Conservation (phyloP, 306 rosid species). For the Pterocarpus santalinus region DNA sequence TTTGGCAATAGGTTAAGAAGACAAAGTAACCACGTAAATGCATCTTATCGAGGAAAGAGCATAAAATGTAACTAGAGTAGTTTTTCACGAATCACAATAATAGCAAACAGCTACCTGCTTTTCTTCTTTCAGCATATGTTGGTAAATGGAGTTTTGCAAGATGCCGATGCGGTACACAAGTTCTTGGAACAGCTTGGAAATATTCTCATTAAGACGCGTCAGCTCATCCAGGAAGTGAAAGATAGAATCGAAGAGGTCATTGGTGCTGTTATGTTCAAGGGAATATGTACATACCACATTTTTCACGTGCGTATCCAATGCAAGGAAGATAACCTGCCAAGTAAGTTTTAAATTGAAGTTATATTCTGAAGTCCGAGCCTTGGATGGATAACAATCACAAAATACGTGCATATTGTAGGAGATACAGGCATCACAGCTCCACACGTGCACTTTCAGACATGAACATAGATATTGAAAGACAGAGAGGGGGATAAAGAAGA, state of each 20-base stretch:
- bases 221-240: constrained; percentile 65
- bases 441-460: constrained; percentile 13
- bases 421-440: constrained; percentile 20
- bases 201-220: constrained; percentile 51
- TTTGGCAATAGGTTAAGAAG: background rate
- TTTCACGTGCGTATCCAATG: constrained; percentile 71
- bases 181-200: constrained; percentile 70
- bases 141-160: constrained; percentile 64
- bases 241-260: constrained; percentile 66
- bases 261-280: constrained; percentile 74
- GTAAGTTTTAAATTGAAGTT: background rate
- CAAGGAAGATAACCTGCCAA: constrained; percentile 81
- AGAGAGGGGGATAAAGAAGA: background rate
- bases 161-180: constrained; percentile 75
- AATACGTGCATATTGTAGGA: background rate
- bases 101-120: constrained; percentile 67
- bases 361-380: constrained; percentile 23
- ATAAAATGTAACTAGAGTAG: constrained; percentile 32
- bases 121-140: constrained; percentile 95
- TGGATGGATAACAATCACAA: constrained; percentile 23
- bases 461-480: background rate
- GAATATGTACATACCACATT: constrained; percentile 78
- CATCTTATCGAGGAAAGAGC: constrained; percentile 31
- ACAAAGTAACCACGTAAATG: constrained; percentile 28
- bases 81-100: constrained; percentile 15